A percentile compares a stretch with the other conserved stretches of the same genome.
phyloP scores from a whole-genome alignment of 306 rosid species.

The Inga oerstediana region DNA sequence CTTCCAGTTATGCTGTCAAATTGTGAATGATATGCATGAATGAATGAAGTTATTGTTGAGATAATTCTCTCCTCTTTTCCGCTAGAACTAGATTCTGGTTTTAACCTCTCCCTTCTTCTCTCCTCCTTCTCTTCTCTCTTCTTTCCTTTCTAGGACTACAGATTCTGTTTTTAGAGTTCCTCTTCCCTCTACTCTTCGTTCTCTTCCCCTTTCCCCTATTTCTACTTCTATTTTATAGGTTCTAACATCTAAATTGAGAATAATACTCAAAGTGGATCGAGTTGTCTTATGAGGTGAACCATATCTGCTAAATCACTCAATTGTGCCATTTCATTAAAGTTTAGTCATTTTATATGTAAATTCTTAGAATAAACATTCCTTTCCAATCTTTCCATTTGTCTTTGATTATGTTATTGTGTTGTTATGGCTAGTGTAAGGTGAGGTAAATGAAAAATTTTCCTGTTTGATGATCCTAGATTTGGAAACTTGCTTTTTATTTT shows the following conservation, averaged over 20 bases:
- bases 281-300: not conserved
- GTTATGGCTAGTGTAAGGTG: not conserved
- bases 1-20: no score
- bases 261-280: not conserved
- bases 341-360: not conserved
- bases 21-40: no score
- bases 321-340: not conserved
- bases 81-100: no score
- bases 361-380: slow-evolving; percentile 1
- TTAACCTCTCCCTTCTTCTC: no score
- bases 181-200: no score
- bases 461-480: slow-evolving; percentile 18
- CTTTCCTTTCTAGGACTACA: no score
- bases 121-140: no score
- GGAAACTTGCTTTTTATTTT: slow-evolving; percentile 24
- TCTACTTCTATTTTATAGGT: no score
- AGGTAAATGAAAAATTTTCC: slow-evolving; percentile 8
- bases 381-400: slow-evolving; percentile 1
- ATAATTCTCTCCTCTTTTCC: no score
- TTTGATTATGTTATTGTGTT: slow-evolving; percentile 23
- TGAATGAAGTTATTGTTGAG: no score
- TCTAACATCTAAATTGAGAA: slow-evolving; percentile 1
- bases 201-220: no score
- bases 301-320: slow-evolving; percentile 20
- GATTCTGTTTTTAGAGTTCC: no score